Evolutionary conservation across 768 basidiomycete species (phyloP).

Genomic region (Cystobasidium onofrii): DNA sequence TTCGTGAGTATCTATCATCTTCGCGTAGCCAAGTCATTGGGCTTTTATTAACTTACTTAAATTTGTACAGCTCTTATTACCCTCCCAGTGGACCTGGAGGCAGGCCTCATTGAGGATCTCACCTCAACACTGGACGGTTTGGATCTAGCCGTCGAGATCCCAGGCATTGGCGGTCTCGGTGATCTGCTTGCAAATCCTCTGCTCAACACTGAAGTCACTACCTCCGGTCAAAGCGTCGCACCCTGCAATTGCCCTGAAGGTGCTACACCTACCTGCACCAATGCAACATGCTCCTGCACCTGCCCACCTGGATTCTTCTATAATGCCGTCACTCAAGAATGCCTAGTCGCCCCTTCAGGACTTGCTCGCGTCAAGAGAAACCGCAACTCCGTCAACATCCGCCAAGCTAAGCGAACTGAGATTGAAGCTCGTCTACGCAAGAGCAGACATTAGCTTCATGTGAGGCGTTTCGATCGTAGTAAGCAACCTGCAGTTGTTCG

Average conservation of each 20-base stretch:
- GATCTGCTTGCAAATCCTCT: not conserved
- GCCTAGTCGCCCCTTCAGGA: not conserved
- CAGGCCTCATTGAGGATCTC: not conserved
- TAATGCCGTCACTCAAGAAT: not conserved
- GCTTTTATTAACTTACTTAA: too few species aligned
- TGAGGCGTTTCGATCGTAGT: too few species aligned
- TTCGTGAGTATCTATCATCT: not conserved
- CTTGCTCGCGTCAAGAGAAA: not conserved
- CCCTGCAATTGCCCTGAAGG: constrained; percentile 5
- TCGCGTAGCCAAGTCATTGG: too few species aligned
- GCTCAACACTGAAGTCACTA: not conserved
- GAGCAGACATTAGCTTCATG: too few species aligned
- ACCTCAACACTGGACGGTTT: not conserved
- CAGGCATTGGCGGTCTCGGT: not conserved
- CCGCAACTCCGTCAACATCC: not conserved
- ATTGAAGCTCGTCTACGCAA: not conserved
- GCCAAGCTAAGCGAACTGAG: not conserved
- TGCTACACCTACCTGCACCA: constrained; percentile 13
- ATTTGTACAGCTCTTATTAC: not conserved
- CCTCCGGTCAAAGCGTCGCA: not conserved
- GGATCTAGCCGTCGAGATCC: not conserved
- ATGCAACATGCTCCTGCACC: constrained; percentile 14
- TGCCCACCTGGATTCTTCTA: constrained; percentile 19
- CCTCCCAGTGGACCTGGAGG: constrained; percentile 8
- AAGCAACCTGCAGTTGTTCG: not conserved